phyloP scores from a whole-genome alignment of 2,329 filamentous ascomycete species.

The Pseudofabraea citricarpa region DNA sequence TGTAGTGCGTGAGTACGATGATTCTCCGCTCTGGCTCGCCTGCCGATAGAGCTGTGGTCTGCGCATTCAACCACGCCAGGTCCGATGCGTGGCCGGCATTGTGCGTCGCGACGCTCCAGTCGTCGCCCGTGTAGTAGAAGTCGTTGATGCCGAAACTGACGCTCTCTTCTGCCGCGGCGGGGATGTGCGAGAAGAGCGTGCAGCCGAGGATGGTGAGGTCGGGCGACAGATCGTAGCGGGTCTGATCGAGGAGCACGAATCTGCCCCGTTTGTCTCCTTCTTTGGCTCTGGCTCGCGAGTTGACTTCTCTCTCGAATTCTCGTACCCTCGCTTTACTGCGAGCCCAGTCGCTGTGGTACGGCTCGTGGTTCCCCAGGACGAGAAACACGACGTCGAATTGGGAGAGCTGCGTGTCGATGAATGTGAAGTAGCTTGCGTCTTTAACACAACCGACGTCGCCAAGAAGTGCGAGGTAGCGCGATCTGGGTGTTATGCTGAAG shows the following conservation, averaged over 20 bases:
- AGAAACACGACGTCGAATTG: conserved; percentile 38
- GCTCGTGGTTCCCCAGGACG: conserved; percentile 43
- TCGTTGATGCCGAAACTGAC: conserved; percentile 44
- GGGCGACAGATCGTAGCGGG: conserved; percentile 30
- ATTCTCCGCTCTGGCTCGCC: too few relatives aligned
- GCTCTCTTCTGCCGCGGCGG: conserved; percentile 27
- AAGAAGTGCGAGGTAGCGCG: conserved; percentile 41
- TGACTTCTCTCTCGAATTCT: conserved; percentile 6
- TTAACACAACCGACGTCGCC: conserved; percentile 42
- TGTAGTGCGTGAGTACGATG: too few relatives aligned
- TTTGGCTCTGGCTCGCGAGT: conserved; percentile 8
- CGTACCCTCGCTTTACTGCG: conserved; percentile 14
- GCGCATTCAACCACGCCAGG: too few relatives aligned
- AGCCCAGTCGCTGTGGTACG: conserved; percentile 31
- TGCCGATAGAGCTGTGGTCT: too few relatives aligned
- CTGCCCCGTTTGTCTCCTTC: conserved; percentile 7
- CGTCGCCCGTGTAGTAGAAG: conserved; percentile 41
- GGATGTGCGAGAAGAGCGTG: conserved; percentile 45
- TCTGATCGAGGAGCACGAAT: conserved; percentile 36
- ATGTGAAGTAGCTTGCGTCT: conserved; percentile 35
- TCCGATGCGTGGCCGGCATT: too few relatives aligned
- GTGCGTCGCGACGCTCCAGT: too few relatives aligned
- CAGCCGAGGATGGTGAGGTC: conserved; percentile 38
- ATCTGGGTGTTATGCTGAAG: conserved; percentile 33
- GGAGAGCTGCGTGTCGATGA: conserved; percentile 34